These are phyloP conservation scores for Naematelia encephala DNA, from an alignment of 768 basidiomycete genomes.

Conservation along the genomic window DNA sequence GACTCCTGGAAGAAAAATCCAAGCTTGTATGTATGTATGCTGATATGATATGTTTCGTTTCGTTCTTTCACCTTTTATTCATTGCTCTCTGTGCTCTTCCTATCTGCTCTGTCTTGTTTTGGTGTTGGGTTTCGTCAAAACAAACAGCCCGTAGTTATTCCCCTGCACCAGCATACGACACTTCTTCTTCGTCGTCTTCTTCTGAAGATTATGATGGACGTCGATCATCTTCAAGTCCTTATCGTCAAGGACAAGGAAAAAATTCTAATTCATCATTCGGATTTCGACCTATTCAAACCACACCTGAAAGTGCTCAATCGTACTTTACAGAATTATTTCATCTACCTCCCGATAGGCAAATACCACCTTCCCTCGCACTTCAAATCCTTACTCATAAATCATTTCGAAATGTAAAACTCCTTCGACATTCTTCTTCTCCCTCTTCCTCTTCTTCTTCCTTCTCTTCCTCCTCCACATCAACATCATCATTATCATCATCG, in stretches of 20 bases:
- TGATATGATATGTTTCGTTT: too few relatives aligned
- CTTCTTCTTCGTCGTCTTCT: not conserved
- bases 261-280: too few relatives aligned
- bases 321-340: constrained; percentile 41
- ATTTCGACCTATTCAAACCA: constrained; percentile 2
- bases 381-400: constrained; percentile 50
- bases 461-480: not conserved
- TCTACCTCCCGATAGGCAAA: constrained; percentile 32
- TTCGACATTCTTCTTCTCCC: constrained; percentile 18
- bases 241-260: too few relatives aligned
- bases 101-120: too few relatives aligned
- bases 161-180: constrained; percentile 14
- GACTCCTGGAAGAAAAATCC: too few relatives aligned
- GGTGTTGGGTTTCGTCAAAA: not conserved
- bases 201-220: too few relatives aligned
- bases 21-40: too few relatives aligned
- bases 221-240: too few relatives aligned
- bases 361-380: constrained; percentile 42
- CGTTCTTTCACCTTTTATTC: too few relatives aligned
- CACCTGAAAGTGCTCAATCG: constrained; percentile 21
- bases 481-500: not conserved
- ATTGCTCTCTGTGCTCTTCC: too few relatives aligned
- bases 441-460: not conserved
- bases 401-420: constrained; percentile 41
- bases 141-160: constrained; percentile 11